Base-by-base conservation (phyloP, 352 stramenopile species). In the Phytopythium oedochilum region DNA sequence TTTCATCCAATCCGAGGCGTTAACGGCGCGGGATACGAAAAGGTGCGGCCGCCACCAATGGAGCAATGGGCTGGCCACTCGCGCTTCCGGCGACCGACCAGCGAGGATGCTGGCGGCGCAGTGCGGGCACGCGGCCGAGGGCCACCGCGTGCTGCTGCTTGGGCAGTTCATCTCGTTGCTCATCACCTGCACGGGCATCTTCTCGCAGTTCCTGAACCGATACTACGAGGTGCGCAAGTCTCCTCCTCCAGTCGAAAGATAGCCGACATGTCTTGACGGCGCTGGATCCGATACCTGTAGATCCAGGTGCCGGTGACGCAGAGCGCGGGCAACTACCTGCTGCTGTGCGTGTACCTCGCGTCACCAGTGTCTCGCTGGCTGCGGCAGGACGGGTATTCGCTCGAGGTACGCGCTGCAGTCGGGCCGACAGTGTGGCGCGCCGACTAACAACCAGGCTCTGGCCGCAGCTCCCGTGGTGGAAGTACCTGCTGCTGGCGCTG, bases 401-500 rank as follows among this genome's bases (percentile, higher is more conserved):
- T 90, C 10, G 73, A 86, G 72, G 66, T 73, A 36, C 25, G 36
- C 3, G 10, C 17, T 39, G n/a, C n/a, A n/a, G n/a, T n/a, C n/a
- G n/a, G n/a, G n/a, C n/a, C n/a, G n/a, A n/a, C n/a, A n/a, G n/a
- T n/a, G n/a, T n/a, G n/a, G n/a, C n/a, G n/a, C n/a, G n/a, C n/a
- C n/a, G n/a, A n/a, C n/a, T n/a, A n/a, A n/a, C n/a, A n/a, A n/a
- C n/a, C n/a, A n/a, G n/a, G n/a, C n/a, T n/a, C n/a, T n/a, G n/a
- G n/a, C n/a, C n/a, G n/a, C 48, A 82, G 79, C 78, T 89, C 47
- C 65, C 73, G 46, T 80, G 65, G 78, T 97, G 88, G 77, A 81
- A 91, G 60, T 98, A 98, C 68, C 55, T 96, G 53, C 50, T 98
- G 11, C 56, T 98, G n/a, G 84, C 89, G 10, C 71, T 97, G 22